Conservation (phyloP, 2,329 filamentous ascomycete species). For the Lomentospora prolificans region DNA sequence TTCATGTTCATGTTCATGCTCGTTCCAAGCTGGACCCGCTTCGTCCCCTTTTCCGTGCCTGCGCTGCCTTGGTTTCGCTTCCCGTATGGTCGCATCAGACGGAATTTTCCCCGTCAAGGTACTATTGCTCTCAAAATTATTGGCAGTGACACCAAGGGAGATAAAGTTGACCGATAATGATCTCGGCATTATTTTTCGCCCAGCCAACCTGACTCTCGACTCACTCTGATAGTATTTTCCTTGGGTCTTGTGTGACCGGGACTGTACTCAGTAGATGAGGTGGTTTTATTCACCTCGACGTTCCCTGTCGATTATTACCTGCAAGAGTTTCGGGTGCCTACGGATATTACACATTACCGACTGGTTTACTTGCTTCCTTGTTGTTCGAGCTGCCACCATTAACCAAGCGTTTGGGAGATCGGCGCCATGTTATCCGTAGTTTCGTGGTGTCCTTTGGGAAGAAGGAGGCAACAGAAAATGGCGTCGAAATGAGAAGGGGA, state of each 20-base stretch:
- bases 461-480: neutral
- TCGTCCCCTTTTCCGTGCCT: neutral
- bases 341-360: too few species aligned
- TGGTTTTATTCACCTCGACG: neutral
- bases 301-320: neutral
- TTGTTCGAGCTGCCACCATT: too few species aligned
- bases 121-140: too few species aligned
- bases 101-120: neutral
- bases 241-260: neutral
- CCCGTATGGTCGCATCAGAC: too few species aligned
- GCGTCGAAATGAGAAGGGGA: neutral
- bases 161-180: too few species aligned
- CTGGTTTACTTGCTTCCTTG: too few species aligned
- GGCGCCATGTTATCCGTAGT: too few species aligned
- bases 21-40: neutral
- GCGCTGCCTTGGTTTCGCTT: neutral
- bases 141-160: too few species aligned
- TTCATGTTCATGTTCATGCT: neutral
- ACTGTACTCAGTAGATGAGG: neutral
- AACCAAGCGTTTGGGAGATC: too few species aligned
- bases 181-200: too few species aligned
- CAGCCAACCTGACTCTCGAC: neutral
- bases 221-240: neutral
- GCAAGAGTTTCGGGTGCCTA: too few species aligned
- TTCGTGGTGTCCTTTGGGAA: neutral